These are phyloP conservation scores for Dittrichia graveolens DNA, from an alignment of 129 eudicot species.

Conservation along the genomic window DNA sequence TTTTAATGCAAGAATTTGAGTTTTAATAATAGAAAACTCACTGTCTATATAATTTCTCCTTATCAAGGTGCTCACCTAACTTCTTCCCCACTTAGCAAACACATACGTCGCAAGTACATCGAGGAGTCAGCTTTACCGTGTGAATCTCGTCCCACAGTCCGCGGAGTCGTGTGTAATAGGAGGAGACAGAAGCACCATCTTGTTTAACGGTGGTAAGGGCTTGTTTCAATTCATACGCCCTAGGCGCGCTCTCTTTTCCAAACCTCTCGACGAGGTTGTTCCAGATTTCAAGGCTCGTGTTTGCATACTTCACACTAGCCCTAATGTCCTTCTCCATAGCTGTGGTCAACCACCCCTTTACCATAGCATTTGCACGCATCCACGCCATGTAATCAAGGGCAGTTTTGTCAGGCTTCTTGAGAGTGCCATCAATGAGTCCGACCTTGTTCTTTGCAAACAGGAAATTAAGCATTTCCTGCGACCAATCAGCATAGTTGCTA, in stretches of 20 bases:
- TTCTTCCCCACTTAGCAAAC: background rate
- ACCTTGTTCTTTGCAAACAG: background rate
- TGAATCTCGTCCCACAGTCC: background rate
- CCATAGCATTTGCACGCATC: background rate
- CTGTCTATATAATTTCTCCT: background rate
- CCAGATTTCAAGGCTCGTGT: background rate
- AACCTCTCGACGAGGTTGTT: background rate
- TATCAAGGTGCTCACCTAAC: no score
- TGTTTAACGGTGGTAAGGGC: background rate
- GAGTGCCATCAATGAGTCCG: background rate
- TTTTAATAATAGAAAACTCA: background rate
- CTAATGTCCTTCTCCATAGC: background rate
- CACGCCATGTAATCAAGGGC: background rate
- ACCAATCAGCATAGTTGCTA: no score
- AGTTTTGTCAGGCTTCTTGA: background rate
- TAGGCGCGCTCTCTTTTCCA: background rate
- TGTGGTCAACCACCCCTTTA: slow-evolving; percentile 1
- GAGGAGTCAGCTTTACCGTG: background rate
- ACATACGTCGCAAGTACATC: background rate
- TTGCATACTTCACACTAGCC: background rate
- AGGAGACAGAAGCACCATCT: background rate
- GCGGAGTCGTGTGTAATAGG: background rate
- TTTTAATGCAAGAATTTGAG: background rate
- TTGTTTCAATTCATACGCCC: background rate
- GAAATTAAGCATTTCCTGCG: background rate